Percentiles rank a stretch among this genome's conserved stretches.
These are phyloP conservation scores for Moniliophthora roreri DNA, from an alignment of 1,284 basidiomycete genomes.

Conservation along the genomic window DNA sequence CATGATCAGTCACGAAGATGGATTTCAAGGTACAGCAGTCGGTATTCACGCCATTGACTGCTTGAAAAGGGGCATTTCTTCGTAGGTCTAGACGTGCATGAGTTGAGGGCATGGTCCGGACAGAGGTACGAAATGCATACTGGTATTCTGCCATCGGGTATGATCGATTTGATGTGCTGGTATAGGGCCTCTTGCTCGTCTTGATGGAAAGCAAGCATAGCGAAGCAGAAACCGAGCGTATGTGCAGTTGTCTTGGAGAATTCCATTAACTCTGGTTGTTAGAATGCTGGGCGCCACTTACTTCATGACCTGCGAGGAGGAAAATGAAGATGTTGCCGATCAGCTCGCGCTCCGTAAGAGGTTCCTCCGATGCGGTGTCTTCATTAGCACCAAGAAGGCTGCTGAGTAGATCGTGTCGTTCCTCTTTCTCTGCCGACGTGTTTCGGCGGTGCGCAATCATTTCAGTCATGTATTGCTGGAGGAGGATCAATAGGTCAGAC, in stretches of 20 bases:
- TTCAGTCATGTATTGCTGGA: constrained; percentile 54
- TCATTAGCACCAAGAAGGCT: constrained; percentile 52
- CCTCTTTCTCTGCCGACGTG: constrained; percentile 39
- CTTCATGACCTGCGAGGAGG: constrained; percentile 62
- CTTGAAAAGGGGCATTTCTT: constrained; percentile 49
- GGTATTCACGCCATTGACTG: constrained; percentile 22
- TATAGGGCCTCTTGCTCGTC: constrained; percentile 50
- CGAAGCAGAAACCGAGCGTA: constrained; percentile 10
- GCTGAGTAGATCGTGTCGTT: constrained; percentile 55
- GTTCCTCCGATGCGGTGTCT: constrained; percentile 34
- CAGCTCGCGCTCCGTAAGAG: constrained; percentile 47
- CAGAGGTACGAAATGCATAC: constrained; percentile 28
- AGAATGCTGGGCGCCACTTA: constrained; percentile 21
- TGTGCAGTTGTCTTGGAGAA: constrained; percentile 26
- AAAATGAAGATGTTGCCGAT: constrained; percentile 63
- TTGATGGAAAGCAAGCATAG: constrained; percentile 31
- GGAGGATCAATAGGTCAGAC: neutral
- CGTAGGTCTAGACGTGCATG: constrained; percentile 40
- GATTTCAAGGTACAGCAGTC: neutral
- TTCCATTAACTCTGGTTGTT: neutral
- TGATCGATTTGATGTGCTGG: constrained; percentile 37
- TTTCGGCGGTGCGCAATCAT: constrained; percentile 49
- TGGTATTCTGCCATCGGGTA: constrained; percentile 40
- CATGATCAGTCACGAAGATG: constrained; percentile 9
- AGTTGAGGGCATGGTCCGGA: neutral